Evolutionary conservation across 495 filamentous ascomycete species (phyloP).

Genomic region (Cercophora newfieldiana): DNA sequence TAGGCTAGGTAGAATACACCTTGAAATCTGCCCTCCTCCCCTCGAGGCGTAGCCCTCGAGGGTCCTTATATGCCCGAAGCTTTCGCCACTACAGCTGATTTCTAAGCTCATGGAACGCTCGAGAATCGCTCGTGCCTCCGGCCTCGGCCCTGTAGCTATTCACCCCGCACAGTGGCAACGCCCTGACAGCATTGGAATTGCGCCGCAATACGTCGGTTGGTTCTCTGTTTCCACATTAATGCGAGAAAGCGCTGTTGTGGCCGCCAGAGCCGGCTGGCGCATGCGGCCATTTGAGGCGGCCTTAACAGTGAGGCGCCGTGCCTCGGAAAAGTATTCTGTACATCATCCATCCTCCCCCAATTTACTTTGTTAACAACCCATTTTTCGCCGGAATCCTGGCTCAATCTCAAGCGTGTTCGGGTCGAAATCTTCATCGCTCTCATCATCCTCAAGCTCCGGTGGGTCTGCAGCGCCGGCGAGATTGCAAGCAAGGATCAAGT

Average conservation of each 20-base stretch:
- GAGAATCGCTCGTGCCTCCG: too few relatives aligned
- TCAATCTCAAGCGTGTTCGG: conserved; percentile 3
- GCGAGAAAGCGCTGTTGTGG: background rate
- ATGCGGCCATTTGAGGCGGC: background rate
- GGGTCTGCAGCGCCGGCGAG: conserved; percentile 9
- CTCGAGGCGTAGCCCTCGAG: too few relatives aligned
- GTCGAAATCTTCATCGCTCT: conserved; percentile 8
- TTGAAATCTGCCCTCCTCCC: too few relatives aligned
- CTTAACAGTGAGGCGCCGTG: conserved; percentile 1
- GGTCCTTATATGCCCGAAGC: too few relatives aligned
- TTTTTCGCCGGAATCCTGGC: background rate
- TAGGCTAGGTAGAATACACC: too few relatives aligned
- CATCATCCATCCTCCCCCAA: conserved; percentile 4
- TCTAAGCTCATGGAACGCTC: too few relatives aligned
- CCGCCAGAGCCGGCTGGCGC: background rate
- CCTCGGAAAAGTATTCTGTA: conserved; percentile 6
- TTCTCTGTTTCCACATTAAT: background rate
- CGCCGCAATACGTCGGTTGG: background rate
- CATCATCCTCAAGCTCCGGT: conserved; percentile 9
- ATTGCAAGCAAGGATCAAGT: conserved; percentile 7
- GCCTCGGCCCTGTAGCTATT: too few relatives aligned
- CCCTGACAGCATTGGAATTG: too few relatives aligned
- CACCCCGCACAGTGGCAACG: too few relatives aligned
- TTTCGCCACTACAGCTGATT: too few relatives aligned
- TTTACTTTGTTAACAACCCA: too few relatives aligned